Evolutionary conservation across 164 flowering plant species (phyloP), one percentile per base, ranked within the genome.

Genomic region (Pachysandra terminalis): DNA sequence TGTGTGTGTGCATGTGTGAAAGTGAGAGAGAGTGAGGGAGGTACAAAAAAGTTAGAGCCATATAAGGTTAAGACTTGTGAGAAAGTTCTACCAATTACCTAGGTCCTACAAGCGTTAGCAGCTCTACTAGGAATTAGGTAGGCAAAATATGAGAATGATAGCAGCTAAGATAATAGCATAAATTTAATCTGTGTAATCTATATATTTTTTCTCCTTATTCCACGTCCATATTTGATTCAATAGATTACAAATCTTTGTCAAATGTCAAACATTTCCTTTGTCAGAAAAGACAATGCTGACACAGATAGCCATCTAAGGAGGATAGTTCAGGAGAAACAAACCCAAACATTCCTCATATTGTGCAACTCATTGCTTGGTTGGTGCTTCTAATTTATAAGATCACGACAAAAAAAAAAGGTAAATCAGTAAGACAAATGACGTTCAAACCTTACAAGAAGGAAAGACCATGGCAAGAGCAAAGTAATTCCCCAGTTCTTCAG

Each of bases 401-500:
- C 1, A 23, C 14, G 23, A 32, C 10, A 40, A 15, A 45, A 12
- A 45, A 10, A 15, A 12, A 56, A 37, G 0, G 15, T 23, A 9
- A 41, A 26, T 26, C 17, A 17, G 61, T 56, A 56, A 56, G 19
- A 48, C 10, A 24, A 66, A 16, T 15, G 19, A 56, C 8, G 48
- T 71, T 19, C 70, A 53, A 77, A 96, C 99, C 98, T 93, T 87
- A 73, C 67, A 64, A 59, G 92, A 90, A 74, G 87, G 82, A 59
- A 72, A 87, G 45, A 86, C 90, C 54, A 79, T 79, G 27, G 98
- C 99, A 67, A 96, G 84, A 41, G 86, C 91, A 81, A 93, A 91
- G 84, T 77, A 88, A 70, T 62, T 83, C 63, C 98, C 99, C 0
- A 75, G 76, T 64, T 74, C 75, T 64, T 71, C 45, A 27, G 56